phyloP scores from a whole-genome alignment of 257 asterid species.

The Cordia subcordata region DNA sequence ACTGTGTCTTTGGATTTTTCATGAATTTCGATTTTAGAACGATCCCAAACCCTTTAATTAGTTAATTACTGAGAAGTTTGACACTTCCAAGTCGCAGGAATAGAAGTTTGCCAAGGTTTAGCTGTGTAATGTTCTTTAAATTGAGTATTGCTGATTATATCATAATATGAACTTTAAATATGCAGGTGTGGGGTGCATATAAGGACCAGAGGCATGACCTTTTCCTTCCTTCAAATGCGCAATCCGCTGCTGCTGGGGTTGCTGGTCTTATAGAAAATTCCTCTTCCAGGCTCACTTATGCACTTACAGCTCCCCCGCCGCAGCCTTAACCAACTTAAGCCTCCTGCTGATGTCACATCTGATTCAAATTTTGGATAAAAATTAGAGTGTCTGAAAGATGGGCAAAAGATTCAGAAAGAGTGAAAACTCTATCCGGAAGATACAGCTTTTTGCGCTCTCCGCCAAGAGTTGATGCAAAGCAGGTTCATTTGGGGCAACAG shows the following conservation, averaged over 20 bases:
- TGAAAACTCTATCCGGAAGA: no score
- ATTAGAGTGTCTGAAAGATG: no score
- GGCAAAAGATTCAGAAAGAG: no score
- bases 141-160: neutral
- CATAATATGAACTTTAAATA: neutral
- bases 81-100: no score
- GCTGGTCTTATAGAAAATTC: slow-evolving; percentile 96
- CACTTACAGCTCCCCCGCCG: slow-evolving; percentile 74
- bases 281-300: slow-evolving; percentile 68
- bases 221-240: slow-evolving; percentile 97
- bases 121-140: neutral
- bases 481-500: neutral
- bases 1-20: no score
- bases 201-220: slow-evolving; percentile 96
- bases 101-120: no score
- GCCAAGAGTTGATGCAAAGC: neutral
- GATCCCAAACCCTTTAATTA: no score
- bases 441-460: no score
- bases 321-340: slow-evolving; percentile 45
- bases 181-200: slow-evolving; percentile 96
- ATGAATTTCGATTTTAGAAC: no score
- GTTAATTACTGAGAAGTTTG: no score
- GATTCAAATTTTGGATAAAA: slow-evolving; percentile 46
- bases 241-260: slow-evolving; percentile 95
- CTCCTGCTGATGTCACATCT: slow-evolving; percentile 31